Evolutionary conservation across 2,329 filamentous ascomycete genomes (phyloP).

Genomic region (Scedosporium dehoogii): DNA sequence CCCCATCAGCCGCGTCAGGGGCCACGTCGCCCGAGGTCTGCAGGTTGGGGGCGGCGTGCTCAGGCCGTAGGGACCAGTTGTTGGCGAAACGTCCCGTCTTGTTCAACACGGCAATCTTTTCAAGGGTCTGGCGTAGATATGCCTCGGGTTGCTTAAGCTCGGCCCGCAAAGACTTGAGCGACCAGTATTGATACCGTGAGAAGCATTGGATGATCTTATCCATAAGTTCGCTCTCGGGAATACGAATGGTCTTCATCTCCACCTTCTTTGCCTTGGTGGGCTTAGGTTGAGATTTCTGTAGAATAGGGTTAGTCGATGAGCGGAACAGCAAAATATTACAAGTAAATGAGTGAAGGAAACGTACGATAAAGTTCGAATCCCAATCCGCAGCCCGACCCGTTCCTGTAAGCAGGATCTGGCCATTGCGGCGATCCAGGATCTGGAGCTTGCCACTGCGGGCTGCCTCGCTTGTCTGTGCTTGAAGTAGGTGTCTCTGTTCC

Average conservation of each 20-base stretch:
- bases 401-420: conserved; percentile 9
- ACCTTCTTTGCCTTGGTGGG: conserved; percentile 49
- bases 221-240: conserved; percentile 78
- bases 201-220: conserved; percentile 80
- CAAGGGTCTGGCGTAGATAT: conserved; percentile 79
- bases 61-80: conserved; percentile 70
- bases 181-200: conserved; percentile 82
- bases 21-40: conserved; percentile 27
- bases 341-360: conserved; percentile 16
- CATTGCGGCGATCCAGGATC: conserved; percentile 28
- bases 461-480: conserved; percentile 38
- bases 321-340: conserved; percentile 3
- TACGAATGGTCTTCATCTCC: conserved; percentile 80
- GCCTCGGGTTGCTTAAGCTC: conserved; percentile 78
- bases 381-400: conserved; percentile 22
- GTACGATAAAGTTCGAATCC: conserved; percentile 45
- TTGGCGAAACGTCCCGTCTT: conserved; percentile 78
- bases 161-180: conserved; percentile 75
- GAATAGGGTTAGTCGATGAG: not conserved
- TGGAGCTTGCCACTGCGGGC: conserved; percentile 41
- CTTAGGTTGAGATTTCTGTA: conserved; percentile 42
- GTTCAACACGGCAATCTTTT: conserved; percentile 72
- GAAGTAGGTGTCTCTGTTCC: conserved; percentile 56
- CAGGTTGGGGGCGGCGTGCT: conserved; percentile 38
- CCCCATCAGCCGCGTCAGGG: conserved; percentile 43